phyloP scores from a whole-genome alignment of 768 basidiomycete species.

The Gloeostereum incarnatum region DNA sequence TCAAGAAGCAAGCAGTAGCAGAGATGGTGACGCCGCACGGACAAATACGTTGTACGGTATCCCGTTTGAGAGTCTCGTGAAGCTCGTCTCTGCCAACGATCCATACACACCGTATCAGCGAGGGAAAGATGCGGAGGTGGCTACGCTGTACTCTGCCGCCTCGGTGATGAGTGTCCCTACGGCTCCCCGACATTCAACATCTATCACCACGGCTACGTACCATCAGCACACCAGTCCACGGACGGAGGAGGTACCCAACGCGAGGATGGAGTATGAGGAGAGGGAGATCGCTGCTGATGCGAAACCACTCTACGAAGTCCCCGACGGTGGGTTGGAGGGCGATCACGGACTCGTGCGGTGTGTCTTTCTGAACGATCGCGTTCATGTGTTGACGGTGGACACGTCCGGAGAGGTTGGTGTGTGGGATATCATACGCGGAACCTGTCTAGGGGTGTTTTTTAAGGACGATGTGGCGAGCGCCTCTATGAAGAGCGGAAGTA shows the following conservation, averaged over 20 bases:
- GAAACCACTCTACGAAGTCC: constrained; percentile 35
- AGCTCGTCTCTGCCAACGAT: constrained; percentile 59
- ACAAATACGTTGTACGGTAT: constrained; percentile 45
- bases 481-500: constrained; percentile 38
- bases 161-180: constrained; percentile 64
- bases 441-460: constrained; percentile 64
- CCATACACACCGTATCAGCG: constrained; percentile 37
- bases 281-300: constrained; percentile 84
- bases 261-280: constrained; percentile 47
- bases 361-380: constrained; percentile 75
- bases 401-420: constrained; percentile 82
- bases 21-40: too few species aligned
- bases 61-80: constrained; percentile 62
- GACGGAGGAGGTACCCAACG: constrained; percentile 27
- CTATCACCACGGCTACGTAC: constrained; percentile 22
- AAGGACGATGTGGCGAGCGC: constrained; percentile 58
- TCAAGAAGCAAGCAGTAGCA: too few species aligned
- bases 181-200: constrained; percentile 22
- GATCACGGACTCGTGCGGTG: constrained; percentile 77
- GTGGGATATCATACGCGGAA: constrained; percentile 82
- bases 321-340: constrained; percentile 69
- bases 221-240: constrained; percentile 20
- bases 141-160: constrained; percentile 81
- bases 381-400: constrained; percentile 87
- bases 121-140: constrained; percentile 63